phyloP scores from a whole-genome alignment of 2,329 filamentous ascomycete genomes.

The Aspergillus sp. region DNA sequence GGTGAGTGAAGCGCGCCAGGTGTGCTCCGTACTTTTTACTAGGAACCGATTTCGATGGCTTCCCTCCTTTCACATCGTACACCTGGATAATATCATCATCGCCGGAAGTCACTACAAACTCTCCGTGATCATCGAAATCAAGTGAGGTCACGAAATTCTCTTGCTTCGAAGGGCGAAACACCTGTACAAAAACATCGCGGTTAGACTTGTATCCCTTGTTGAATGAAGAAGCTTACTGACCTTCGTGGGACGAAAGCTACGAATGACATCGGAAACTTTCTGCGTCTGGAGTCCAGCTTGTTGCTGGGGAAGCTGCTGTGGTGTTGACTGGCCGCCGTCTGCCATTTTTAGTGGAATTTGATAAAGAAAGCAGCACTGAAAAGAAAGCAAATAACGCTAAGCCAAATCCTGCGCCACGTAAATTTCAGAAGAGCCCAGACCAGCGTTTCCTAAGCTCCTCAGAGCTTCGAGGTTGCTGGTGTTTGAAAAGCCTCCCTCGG shows the following conservation, averaged over 20 bases:
- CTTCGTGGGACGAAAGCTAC: conserved; percentile 78
- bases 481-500: conserved; percentile 8
- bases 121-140: conserved; percentile 94
- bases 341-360: conserved; percentile 28
- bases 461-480: conserved; percentile 1
- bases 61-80: conserved; percentile 90
- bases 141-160: conserved; percentile 78
- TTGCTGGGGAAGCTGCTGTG: conserved; percentile 31
- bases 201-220: not conserved
- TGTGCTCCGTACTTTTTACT: conserved; percentile 98
- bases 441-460: not conserved
- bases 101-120: conserved; percentile 86
- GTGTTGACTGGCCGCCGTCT: conserved; percentile 29
- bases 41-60: conserved; percentile 83
- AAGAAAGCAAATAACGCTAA: not conserved
- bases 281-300: conserved; percentile 51
- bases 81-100: conserved; percentile 96
- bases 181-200: conserved; percentile 27
- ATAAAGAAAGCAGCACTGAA: conserved; percentile 10
- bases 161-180: conserved; percentile 43
- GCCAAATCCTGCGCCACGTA: not conserved
- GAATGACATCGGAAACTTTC: conserved; percentile 77
- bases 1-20: conserved; percentile 91
- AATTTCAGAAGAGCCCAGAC: not conserved
- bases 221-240: conserved; percentile 50